Base-by-base conservation (phyloP, 306 rosid species). In the Prunus salicina region DNA sequence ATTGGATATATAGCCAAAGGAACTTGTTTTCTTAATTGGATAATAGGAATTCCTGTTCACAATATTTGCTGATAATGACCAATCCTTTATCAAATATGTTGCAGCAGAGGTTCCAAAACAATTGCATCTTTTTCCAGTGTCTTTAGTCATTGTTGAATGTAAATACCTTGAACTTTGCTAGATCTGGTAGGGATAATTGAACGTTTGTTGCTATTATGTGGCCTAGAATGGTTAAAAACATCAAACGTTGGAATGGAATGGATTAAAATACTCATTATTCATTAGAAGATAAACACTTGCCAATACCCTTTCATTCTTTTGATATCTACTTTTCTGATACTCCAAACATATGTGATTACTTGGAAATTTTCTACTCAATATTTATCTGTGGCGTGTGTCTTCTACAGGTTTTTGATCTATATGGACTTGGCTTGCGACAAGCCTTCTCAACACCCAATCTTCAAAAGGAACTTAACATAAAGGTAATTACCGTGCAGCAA, bases 401-500 rank as follows among this genome's bases (percentile, higher is more conserved):
- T 84, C 47, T 73, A 56, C 88, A 95, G 98, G 97, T 88, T 38
- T 38, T 38, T 38, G 43, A 38, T 38, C 83, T 92, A 84, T 94
- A 89, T 80, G 98, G 96, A 79, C 95, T 94, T 78, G 98, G 98
- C 78, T 82, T 77, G 47, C 90, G 90, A 56, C 84, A 80, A 75
- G 82, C 96, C 72, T 75, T 47, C 76, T 55, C 87, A 20, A 84
- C 98, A 49, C 92, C 96, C 51, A 94, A 85, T 80, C 89, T 94
- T 82, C 71, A 71, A n/a, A 89, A 89, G 82, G 96, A 89, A 76
- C 96, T 95, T 68, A 69, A 86, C 78, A 83, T 89, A 25, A 90
- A 90, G 95, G 98, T 87, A 57, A 85, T 67, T 82, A 46, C 43
- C 20, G 1, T 49, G 52, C 47, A 8, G 77, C 22, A 53, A 20